Percentiles rank a stretch among this genome's conserved stretches.
These are phyloP conservation scores for Trypanosoma platydactyli DNA, from an alignment of 208 protist species.

Conservation along the genomic window DNA sequence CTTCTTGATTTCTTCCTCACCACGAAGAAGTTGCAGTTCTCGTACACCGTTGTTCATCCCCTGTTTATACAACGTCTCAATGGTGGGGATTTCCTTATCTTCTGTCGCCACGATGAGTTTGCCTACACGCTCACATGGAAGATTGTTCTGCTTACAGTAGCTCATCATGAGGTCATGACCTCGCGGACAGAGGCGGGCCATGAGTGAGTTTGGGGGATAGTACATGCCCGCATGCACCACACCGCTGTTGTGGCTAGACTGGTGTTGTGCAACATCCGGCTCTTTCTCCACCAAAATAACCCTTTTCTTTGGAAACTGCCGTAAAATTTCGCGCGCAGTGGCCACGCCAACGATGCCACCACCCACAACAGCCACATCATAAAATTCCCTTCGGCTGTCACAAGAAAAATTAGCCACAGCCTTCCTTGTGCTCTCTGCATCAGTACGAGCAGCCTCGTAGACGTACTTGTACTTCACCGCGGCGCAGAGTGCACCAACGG, in stretches of 20 bases:
- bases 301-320: constrained; percentile 65
- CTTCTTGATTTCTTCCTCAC: constrained; percentile 62
- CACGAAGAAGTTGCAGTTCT: constrained; percentile 63
- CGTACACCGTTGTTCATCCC: constrained; percentile 86
- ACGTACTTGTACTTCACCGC: constrained; percentile 52
- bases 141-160: constrained; percentile 82
- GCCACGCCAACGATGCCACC: constrained; percentile 88
- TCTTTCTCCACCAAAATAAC: constrained; percentile 89
- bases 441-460: constrained; percentile 42
- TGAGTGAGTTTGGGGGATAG: constrained; percentile 75
- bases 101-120: constrained; percentile 90
- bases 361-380: constrained; percentile 90
- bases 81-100: constrained; percentile 38
- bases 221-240: constrained; percentile 94
- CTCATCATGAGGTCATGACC: constrained; percentile 85
- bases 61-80: constrained; percentile 77
- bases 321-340: constrained; percentile 67
- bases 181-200: constrained; percentile 83
- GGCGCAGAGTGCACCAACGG: constrained; percentile 38
- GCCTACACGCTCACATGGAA: constrained; percentile 80
- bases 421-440: constrained; percentile 29
- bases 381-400: constrained; percentile 48
- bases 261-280: constrained; percentile 84
- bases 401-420: constrained; percentile 48
- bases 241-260: constrained; percentile 90